Evolutionary conservation across 768 basidiomycete genomes (phyloP).

Genomic region (Tricholoma terreum): DNA sequence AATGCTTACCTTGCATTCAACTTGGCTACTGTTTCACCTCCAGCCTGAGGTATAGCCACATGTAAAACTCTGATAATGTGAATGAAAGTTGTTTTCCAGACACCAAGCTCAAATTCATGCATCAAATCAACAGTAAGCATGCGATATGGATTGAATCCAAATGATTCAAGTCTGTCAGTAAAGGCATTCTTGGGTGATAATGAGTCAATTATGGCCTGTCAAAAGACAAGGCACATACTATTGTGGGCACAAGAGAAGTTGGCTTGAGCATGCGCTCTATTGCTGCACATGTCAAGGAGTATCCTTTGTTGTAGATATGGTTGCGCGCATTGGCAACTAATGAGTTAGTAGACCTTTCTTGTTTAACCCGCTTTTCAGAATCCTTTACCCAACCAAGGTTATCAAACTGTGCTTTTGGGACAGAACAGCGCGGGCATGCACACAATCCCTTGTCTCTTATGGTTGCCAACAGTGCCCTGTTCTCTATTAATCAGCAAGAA

Average conservation of each 20-base stretch:
- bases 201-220: not conserved
- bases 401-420: conserved; percentile 18
- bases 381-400: conserved; percentile 20
- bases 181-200: conserved; percentile 28
- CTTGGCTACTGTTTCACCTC: not conserved
- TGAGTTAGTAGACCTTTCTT: not conserved
- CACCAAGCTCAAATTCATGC: conserved; percentile 37
- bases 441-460: conserved; percentile 24
- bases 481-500: not conserved
- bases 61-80: conserved; percentile 31
- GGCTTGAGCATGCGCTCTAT: conserved; percentile 14
- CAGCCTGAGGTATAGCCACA: not conserved
- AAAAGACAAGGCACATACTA: conserved; percentile 4
- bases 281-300: not conserved
- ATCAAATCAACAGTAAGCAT: conserved; percentile 30
- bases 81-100: conserved; percentile 31
- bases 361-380: not conserved
- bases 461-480: conserved; percentile 17
- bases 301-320: not conserved
- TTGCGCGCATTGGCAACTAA: not conserved
- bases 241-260: conserved; percentile 18
- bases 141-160: conserved; percentile 18
- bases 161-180: conserved; percentile 9
- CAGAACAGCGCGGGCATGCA: conserved; percentile 26
- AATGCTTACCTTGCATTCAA: conserved; percentile 3